Evolutionary conservation across 371 early-diverging fungal species (phyloP).

Genomic region (Rhizomucor miehei): DNA sequence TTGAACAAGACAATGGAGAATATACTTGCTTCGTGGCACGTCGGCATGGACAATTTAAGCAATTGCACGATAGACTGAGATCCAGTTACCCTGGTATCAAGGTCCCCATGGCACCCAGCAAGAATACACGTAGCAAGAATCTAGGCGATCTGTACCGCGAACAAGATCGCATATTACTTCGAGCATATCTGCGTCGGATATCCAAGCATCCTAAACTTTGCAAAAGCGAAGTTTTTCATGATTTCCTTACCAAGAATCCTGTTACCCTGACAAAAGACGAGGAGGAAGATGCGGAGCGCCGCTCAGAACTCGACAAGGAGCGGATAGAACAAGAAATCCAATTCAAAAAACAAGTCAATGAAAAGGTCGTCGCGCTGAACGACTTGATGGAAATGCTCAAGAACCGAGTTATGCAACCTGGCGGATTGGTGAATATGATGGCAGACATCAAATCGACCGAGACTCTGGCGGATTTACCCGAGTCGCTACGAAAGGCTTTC

Average conservation of each 20-base stretch:
- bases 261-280: conserved; percentile 41
- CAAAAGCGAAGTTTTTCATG: conserved; percentile 25
- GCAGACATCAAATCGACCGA: conserved; percentile 42
- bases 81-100: conserved; percentile 24
- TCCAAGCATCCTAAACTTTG: conserved; percentile 37
- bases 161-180: conserved; percentile 53
- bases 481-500: conserved; percentile 48
- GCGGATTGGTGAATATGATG: conserved; percentile 42
- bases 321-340: conserved; percentile 44
- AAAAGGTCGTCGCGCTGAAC: conserved; percentile 52
- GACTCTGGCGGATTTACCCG: conserved; percentile 43
- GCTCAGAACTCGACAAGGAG: conserved; percentile 37
- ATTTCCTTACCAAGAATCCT: conserved; percentile 51
- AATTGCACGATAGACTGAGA: conserved; percentile 32
- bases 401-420: conserved; percentile 50
- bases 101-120: conserved; percentile 28
- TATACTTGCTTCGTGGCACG: conserved; percentile 25
- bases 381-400: conserved; percentile 51
- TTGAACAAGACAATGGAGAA: conserved; percentile 8
- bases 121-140: conserved; percentile 5
- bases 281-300: conserved; percentile 34
- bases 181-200: conserved; percentile 46
- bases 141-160: conserved; percentile 37
- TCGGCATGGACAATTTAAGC: conserved; percentile 41
- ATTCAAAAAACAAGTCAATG: conserved; percentile 48